A percentile compares a stretch with the other conserved stretches of the same genome.
Conservation (phyloP, 192 early-diverging fungal species). For the Gamsiella multidivaricata region DNA sequence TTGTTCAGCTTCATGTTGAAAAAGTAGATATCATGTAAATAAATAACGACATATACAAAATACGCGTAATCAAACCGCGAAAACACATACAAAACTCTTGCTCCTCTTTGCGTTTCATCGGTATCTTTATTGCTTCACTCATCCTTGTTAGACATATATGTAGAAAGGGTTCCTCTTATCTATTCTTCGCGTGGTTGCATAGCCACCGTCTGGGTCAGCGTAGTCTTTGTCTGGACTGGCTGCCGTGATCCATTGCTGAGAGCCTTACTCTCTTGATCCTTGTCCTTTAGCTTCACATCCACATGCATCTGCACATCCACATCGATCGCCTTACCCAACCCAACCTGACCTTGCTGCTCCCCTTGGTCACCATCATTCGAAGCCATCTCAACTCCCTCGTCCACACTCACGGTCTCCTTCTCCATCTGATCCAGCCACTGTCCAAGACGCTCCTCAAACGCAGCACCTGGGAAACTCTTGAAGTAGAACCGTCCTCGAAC, state of each 20-base stretch:
- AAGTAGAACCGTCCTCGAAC: conserved; percentile 40
- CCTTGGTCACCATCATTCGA: background rate
- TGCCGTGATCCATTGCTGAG: background rate
- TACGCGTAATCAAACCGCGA: background rate
- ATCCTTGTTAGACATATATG: too few relatives aligned
- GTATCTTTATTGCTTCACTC: too few relatives aligned
- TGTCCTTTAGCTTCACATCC: background rate
- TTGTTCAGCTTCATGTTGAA: conserved; percentile 21
- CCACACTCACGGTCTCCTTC: background rate
- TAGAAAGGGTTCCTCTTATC: too few relatives aligned
- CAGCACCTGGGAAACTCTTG: conserved; percentile 31
- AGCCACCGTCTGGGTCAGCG: background rate
- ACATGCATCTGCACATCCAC: background rate
- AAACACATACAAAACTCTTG: background rate
- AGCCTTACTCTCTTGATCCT: background rate
- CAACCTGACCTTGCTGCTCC: too few relatives aligned
- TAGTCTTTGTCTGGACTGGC: background rate
- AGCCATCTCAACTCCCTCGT: background rate
- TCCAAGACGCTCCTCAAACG: conserved; percentile 30
- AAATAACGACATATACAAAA: background rate
- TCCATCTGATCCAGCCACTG: conserved; percentile 11
- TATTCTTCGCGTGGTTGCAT: background rate
- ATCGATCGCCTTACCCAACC: too few relatives aligned
- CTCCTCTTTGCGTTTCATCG: too few relatives aligned
- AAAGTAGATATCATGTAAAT: conserved; percentile 5